Evolutionary conservation across 176 grass and related monocot genomes (phyloP), one percentile per base, ranked within the genome.

Genomic region (Metroxylon sagu): DNA sequence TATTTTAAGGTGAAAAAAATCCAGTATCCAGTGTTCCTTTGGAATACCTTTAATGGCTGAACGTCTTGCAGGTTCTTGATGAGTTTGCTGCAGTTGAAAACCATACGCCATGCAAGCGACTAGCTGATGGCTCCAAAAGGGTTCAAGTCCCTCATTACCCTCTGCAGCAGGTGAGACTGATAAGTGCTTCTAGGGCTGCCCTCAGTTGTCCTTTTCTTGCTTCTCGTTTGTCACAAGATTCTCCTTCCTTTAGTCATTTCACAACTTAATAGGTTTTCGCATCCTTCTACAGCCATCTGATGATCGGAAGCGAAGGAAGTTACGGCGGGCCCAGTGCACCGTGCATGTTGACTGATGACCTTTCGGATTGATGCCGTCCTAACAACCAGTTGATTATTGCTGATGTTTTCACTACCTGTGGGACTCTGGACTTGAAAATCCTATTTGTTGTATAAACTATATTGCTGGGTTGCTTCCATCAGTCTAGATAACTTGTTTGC

Each of bases 71-170:
- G 93, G 84, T 97, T 48, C 52, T 85, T 23, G 88, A 91, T 35
- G 87, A 97, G 59, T 91, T 91, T 8, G 60, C 66, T 7, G 62
- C 59, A 6, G 43, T 26, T 39, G 88, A 79, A 53, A 29, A 60
- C 52, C 62, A 78, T 30, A 15, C 74, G 29, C 62, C 87, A 5
- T 80, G 75, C 75, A 97, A 97, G 62, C 84, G 87, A 2, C 67
- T 91, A 56, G 87, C 87, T 0, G 93, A 97, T 23, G 87, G 93
- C 6, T 91, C 87, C 0, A 97, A 97, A 76, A 83, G 92, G 14
- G 87, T 97, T 57, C 81, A 77, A 31, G 87, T 97, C 57, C 87
- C 87, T 5, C 62, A 83, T 25, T 88, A 82, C 69, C 67, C 82
- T 73, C 18, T 66, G 2, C 78, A 89, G 18, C 78, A 79, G 79